These are phyloP conservation scores for Suhomyces tanzawaensis DNA, from an alignment of 805 yeast species.

Conservation along the genomic window DNA sequence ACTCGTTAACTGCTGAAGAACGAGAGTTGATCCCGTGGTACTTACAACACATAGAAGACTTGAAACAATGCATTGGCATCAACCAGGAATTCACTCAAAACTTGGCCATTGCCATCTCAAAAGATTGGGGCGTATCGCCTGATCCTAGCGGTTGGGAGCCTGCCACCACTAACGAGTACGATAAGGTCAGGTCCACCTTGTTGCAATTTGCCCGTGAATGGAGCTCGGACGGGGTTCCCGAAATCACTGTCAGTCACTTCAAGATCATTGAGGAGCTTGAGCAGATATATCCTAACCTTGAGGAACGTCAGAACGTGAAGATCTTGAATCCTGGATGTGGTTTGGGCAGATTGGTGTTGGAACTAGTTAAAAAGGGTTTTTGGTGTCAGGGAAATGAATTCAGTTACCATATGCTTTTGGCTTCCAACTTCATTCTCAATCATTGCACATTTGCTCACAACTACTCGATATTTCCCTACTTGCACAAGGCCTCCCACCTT, in stretches of 20 bases:
- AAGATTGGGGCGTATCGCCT: slow-evolving; percentile 48
- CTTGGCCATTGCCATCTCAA: slow-evolving; percentile 44
- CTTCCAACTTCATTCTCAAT: slow-evolving; percentile 55
- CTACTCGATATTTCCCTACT: slow-evolving; percentile 49
- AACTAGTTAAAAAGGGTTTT: slow-evolving; percentile 54
- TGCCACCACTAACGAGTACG: slow-evolving; percentile 44
- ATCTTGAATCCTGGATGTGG: slow-evolving; percentile 67
- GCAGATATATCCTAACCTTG: slow-evolving; percentile 34
- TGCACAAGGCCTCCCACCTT: slow-evolving; percentile 52
- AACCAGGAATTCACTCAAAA: slow-evolving; percentile 45
- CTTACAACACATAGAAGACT: slow-evolving; percentile 34
- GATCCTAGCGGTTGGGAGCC: slow-evolving; percentile 42
- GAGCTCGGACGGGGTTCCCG: slow-evolving; percentile 51
- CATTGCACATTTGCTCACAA: slow-evolving; percentile 38
- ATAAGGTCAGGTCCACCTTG: slow-evolving; percentile 56
- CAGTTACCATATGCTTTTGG: slow-evolving; percentile 60
- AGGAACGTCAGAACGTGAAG: slow-evolving; percentile 35
- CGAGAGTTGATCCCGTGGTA: slow-evolving; percentile 50
- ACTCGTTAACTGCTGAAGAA: slow-evolving; percentile 39
- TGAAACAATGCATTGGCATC: slow-evolving; percentile 42
- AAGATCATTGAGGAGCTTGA: slow-evolving; percentile 36
- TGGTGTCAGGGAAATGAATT: slow-evolving; percentile 67
- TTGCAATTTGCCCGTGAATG: slow-evolving; percentile 62
- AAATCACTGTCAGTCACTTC: slow-evolving; percentile 41
- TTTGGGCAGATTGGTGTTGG: slow-evolving; percentile 56